Evolutionary conservation across 2,329 filamentous ascomycete species (phyloP), one percentile per base, ranked within the genome.

Genomic region (Fusarium verrucosum): DNA sequence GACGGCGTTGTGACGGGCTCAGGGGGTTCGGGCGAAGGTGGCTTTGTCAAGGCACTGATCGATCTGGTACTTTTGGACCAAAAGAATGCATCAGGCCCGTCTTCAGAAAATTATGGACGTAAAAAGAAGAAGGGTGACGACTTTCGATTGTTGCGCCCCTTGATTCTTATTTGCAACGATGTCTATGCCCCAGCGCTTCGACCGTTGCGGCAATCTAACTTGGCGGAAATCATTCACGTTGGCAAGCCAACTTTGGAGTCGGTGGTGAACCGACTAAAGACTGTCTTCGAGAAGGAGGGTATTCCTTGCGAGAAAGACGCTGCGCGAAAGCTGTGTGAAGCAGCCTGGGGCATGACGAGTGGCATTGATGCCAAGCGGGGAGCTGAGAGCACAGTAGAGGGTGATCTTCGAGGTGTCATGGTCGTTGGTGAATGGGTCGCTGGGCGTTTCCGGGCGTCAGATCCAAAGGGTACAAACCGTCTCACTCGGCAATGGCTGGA

Each of bases 111-210:
- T 8, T 50, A 69, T 14, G 56, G 55, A 20, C 69, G 65, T 14
- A 86, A 82, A 67, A 91, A 86, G 77, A 94, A 86, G 76, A 94
- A 92, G 74, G 89, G 89, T 1, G 94, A 98, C 71, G 90, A 89
- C 57, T 99, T 99, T 74, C 87, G 91, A 37, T 85, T 97, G 62
- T 86, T 96, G 78, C 85, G 95, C 41, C 95, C 95, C 0, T 82
- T 99, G 26, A 92, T 99, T 46, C 82, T 99, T 43, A 95, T 99
- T 69, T 99, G 95, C 81, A 99, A 99, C 71, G 96, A 99, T 75
- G 88, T 98, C 1, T 99, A 99, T 73, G 93, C 97, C 69, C 89
- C 94, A 5, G 92, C 94, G 19, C 83, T 99, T 36, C 87, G 93
- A 25, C 93, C 92, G 0, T 82, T 99, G 9, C 88, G 95, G n/a